phyloP scores from a whole-genome alignment of 495 filamentous ascomycete species.

The Talaromyces nanjingensis region DNA sequence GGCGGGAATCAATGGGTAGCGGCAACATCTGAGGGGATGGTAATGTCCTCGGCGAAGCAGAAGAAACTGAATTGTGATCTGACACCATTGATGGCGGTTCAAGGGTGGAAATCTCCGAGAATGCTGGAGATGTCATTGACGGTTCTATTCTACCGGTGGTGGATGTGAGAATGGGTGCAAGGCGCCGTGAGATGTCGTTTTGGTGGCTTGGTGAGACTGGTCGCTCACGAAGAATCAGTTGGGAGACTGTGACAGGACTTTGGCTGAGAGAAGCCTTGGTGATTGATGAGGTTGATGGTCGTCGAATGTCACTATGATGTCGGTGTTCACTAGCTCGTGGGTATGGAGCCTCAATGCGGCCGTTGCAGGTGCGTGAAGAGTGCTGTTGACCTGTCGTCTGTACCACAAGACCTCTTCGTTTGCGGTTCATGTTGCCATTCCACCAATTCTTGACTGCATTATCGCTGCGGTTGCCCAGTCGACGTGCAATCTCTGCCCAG shows the following conservation, averaged over 20 bases:
- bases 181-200: slow-evolving; percentile 28
- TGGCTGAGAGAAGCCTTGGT: neutral
- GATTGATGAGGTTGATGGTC: slow-evolving; percentile 11
- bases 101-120: slow-evolving; percentile 52
- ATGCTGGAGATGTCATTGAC: slow-evolving; percentile 64
- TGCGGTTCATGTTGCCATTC: slow-evolving; percentile 91
- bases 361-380: slow-evolving; percentile 31
- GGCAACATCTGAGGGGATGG: slow-evolving; percentile 37
- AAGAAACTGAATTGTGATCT: slow-evolving; percentile 59
- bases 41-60: slow-evolving; percentile 43
- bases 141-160: slow-evolving; percentile 41
- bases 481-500: slow-evolving; percentile 92
- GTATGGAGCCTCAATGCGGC: slow-evolving; percentile 38
- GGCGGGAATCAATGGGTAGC: slow-evolving; percentile 26
- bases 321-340: slow-evolving; percentile 20
- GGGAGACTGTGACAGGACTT: slow-evolving; percentile 8
- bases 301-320: slow-evolving; percentile 8
- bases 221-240: slow-evolving; percentile 1
- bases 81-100: slow-evolving; percentile 70
- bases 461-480: slow-evolving; percentile 83
- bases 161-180: slow-evolving; percentile 37
- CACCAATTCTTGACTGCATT: slow-evolving; percentile 99
- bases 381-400: slow-evolving; percentile 21
- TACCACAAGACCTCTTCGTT: slow-evolving; percentile 38
- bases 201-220: slow-evolving; percentile 15